These are phyloP conservation scores for Fusarium heterosporum DNA, from an alignment of 2,329 filamentous ascomycete species.

Conservation along the genomic window DNA sequence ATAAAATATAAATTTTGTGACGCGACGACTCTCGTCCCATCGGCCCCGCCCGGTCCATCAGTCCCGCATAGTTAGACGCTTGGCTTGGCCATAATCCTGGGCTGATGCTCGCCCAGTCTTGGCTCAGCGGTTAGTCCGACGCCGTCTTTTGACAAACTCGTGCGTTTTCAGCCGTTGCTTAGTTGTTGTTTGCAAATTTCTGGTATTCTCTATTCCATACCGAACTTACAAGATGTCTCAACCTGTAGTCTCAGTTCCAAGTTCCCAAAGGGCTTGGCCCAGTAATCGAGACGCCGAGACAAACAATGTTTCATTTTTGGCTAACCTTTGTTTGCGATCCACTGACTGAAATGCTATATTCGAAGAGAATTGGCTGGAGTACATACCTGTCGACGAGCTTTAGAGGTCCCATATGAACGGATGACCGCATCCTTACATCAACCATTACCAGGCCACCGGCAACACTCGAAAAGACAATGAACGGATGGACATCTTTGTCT, in stretches of 20 bases:
- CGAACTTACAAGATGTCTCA: constrained; percentile 1
- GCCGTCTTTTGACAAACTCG: background rate
- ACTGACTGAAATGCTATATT: background rate
- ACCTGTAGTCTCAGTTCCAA: background rate
- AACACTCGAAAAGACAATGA: background rate
- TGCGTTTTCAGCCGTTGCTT: background rate
- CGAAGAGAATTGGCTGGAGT: background rate
- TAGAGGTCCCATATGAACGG: background rate
- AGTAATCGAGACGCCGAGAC: background rate
- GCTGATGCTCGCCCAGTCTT: constrained; percentile 38
- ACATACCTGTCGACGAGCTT: background rate
- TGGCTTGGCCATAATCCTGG: constrained; percentile 5
- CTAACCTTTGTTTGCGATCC: constrained; percentile 10
- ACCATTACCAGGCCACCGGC: background rate
- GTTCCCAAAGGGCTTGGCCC: background rate
- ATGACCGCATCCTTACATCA: background rate
- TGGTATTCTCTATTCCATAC: background rate
- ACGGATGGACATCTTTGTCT: background rate
- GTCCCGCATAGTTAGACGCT: background rate
- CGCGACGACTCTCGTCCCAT: constrained; percentile 27
- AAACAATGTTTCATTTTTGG: constrained; percentile 25
- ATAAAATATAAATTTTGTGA: constrained; percentile 13
- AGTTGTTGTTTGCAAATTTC: background rate
- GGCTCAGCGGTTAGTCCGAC: constrained; percentile 36
- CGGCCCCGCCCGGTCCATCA: constrained; percentile 1